phyloP scores from a whole-genome alignment of 495 filamentous ascomycete species.

The Aspergillus sclerotiicarbonarius region DNA sequence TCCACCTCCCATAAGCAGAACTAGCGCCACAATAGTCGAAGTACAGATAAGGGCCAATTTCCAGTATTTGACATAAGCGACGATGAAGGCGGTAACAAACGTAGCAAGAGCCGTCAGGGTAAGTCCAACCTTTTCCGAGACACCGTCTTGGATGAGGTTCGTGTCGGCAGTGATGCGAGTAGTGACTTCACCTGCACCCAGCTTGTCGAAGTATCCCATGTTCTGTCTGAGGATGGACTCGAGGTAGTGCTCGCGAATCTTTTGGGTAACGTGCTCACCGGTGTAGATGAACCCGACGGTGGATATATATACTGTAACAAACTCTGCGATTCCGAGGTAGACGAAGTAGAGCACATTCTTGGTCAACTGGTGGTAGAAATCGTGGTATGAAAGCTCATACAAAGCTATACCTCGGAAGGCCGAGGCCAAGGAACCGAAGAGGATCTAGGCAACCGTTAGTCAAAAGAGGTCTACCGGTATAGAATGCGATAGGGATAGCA shows the following conservation, averaged over 20 bases:
- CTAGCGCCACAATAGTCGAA: conserved; percentile 71
- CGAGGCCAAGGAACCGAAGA: conserved; percentile 75
- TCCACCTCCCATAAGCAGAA: conserved; percentile 69
- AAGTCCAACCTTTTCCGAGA: conserved; percentile 82
- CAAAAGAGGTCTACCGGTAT: conserved; percentile 29
- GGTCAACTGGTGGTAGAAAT: conserved; percentile 60
- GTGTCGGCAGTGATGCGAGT: conserved; percentile 91
- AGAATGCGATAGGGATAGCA: conserved; percentile 3
- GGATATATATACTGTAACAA: conserved; percentile 73
- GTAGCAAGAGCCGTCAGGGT: conserved; percentile 72
- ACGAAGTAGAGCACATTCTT: conserved; percentile 82
- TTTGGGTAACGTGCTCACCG: conserved; percentile 81
- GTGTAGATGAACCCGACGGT: conserved; percentile 93
- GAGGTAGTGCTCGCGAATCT: conserved; percentile 83
- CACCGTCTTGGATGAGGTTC: conserved; percentile 82
- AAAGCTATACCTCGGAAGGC: conserved; percentile 65
- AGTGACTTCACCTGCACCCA: conserved; percentile 89
- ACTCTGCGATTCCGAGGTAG: conserved; percentile 85
- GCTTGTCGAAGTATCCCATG: conserved; percentile 88
- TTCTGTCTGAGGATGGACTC: conserved; percentile 83
- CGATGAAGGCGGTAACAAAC: conserved; percentile 84
- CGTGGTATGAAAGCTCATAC: conserved; percentile 40
- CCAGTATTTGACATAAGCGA: conserved; percentile 83
- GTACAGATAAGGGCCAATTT: conserved; percentile 79
- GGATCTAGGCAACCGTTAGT: conserved; percentile 34